Percentiles rank a stretch among this genome's conserved stretches.
phyloP scores from a whole-genome alignment of 257 asterid species.

The Salvia hispanica region DNA sequence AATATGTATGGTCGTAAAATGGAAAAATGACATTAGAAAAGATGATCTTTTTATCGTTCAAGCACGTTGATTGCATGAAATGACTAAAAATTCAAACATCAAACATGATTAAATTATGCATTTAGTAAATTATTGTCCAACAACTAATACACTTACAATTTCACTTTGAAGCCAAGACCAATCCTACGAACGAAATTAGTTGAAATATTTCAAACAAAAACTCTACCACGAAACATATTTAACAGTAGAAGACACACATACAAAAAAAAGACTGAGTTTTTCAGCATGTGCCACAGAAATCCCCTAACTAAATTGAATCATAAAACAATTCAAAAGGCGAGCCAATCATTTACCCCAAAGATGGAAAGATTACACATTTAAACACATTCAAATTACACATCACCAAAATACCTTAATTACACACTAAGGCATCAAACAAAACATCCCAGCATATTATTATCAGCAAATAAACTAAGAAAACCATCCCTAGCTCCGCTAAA shows the following conservation, averaged over 20 bases:
- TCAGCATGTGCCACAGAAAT: background rate
- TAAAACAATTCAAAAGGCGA: background rate
- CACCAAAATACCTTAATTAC: background rate
- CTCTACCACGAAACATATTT: too few species aligned
- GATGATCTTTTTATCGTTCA: background rate
- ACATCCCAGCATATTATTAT: background rate
- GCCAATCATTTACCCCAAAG: background rate
- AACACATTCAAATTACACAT: background rate
- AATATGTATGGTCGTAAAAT: too few species aligned
- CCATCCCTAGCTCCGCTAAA: constrained; percentile 5
- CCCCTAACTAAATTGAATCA: too few species aligned
- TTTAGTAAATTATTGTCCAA: too few species aligned
- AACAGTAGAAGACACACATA: too few species aligned
- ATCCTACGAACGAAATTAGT: too few species aligned
- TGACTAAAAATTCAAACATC: background rate
- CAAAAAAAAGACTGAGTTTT: background rate
- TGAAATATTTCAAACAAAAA: too few species aligned
- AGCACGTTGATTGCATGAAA: background rate
- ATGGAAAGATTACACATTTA: background rate
- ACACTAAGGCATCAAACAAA: background rate
- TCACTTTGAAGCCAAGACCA: too few species aligned
- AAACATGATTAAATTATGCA: background rate
- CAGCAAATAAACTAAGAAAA: background rate
- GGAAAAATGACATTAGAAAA: too few species aligned
- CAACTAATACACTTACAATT: too few species aligned